Evolutionary conservation across 1,284 basidiomycete species (phyloP).

Genomic region (Marasmius sp.): DNA sequence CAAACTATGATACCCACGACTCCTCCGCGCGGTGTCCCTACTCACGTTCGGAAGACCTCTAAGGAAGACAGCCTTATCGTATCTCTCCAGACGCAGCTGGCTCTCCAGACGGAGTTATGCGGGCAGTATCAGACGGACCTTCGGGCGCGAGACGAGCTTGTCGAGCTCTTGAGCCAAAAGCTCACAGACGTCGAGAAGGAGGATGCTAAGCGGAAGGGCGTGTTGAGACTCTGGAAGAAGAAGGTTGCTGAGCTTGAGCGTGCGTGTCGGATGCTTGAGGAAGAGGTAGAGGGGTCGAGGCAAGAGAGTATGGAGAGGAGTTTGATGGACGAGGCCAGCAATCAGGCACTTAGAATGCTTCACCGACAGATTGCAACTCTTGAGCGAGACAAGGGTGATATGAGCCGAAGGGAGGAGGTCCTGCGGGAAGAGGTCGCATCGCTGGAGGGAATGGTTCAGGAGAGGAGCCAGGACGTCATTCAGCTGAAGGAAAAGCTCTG

Average conservation of each 20-base stretch:
- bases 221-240: constrained; percentile 65
- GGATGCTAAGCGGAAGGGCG: constrained; percentile 51
- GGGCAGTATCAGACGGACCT: constrained; percentile 74
- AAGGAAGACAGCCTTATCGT: constrained; percentile 69
- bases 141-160: constrained; percentile 65
- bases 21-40: constrained; percentile 47
- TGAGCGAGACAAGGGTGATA: constrained; percentile 58
- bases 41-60: constrained; percentile 61
- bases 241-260: constrained; percentile 70
- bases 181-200: constrained; percentile 58
- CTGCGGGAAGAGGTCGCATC: constrained; percentile 42
- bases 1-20: constrained; percentile 68
- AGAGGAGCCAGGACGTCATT: constrained; percentile 39
- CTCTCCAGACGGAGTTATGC: constrained; percentile 67
- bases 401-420: constrained; percentile 40
- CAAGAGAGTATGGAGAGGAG: constrained; percentile 71
- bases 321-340: constrained; percentile 76
- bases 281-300: constrained; percentile 65
- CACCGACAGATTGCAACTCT: constrained; percentile 62
- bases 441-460: constrained; percentile 37
- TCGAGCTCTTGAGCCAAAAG: constrained; percentile 56
- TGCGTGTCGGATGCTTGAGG: constrained; percentile 60
- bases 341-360: constrained; percentile 64
- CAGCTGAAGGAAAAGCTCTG: constrained; percentile 48
- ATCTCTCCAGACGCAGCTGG: constrained; percentile 69